Base-by-base conservation (phyloP, 768 basidiomycete species). In the Trametopsis cervina region DNA sequence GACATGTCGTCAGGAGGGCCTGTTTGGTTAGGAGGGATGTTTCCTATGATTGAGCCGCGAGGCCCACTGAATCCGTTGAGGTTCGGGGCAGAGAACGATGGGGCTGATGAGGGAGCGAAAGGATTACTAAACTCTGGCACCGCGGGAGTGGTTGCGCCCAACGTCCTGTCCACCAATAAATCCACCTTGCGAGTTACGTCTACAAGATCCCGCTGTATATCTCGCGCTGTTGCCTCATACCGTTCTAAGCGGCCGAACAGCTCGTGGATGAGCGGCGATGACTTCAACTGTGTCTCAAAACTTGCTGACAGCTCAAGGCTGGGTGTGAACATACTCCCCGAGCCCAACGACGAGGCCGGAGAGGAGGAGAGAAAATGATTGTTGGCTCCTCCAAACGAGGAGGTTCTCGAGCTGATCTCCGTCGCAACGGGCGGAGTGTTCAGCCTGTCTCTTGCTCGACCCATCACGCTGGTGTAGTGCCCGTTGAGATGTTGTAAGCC, bases 101-200 rank as follows among this genome's bases (percentile, higher is more conserved):
- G 47, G 23, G 63, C 52, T 47, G 66, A 68, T 21, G 63, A 41
- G 5, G 77, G 60, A 25, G 85, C 80, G 58, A 90, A 90, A 0
- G 88, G 88, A 59, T 89, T 81, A 60, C 85, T 84, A 71, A 89
- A 90, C 56, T 89, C 87, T n/a, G 84, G 83, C 9, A 41, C 48
- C 12, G 20, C 18, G 18, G 5, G 5, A 9, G 29, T 61, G 42
- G 51, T 58, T 36, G 54, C 53, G 26, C 63, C 56, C 45, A 85
- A 61, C 10, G 79, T 75, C 22, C 83, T 78, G 51, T 90, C 87
- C 23, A 91, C 69, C 46, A 92, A 72, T 13, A 89, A 57, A 59
- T 83, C 80, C 51, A 91, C 77, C 68, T 91, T 92, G 60, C 79
- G 81, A 53, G 82, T 78, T 40, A 92, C 72, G 56, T 89, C 85